Percentiles rank a stretch among this genome's conserved stretches.
phyloP scores from a whole-genome alignment of 768 basidiomycete genomes.

The Daedaleopsis sinensis region DNA sequence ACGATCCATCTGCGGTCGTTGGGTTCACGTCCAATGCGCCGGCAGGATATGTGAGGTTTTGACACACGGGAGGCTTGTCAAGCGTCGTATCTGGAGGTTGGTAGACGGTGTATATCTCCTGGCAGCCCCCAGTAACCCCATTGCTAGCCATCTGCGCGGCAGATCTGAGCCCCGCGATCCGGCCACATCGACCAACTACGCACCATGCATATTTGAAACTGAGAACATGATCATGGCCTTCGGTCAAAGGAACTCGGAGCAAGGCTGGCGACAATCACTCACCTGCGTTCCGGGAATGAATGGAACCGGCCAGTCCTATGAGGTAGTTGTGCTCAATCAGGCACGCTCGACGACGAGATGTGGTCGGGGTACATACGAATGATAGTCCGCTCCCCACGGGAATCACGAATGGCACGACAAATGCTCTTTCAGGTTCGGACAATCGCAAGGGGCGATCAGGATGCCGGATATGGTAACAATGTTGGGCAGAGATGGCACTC shows the following conservation, averaged over 20 bases:
- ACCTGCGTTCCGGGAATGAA: constrained; percentile 61
- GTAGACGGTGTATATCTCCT: constrained; percentile 59
- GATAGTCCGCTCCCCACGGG: constrained; percentile 47
- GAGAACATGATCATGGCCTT: background rate
- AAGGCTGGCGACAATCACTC: constrained; percentile 12
- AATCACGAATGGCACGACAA: constrained; percentile 54
- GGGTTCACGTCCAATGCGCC: constrained; percentile 49
- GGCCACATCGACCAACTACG: constrained; percentile 6
- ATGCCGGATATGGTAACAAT: background rate
- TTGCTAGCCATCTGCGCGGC: constrained; percentile 53
- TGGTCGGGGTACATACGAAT: constrained; percentile 44
- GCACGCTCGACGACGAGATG: background rate
- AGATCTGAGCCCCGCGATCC: background rate
- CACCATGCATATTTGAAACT: constrained; percentile 76
- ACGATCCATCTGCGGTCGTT: constrained; percentile 46
- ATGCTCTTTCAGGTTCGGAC: constrained; percentile 40
- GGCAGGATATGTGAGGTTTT: constrained; percentile 50
- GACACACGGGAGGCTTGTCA: constrained; percentile 44
- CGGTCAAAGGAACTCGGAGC: background rate
- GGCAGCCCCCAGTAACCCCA: constrained; percentile 64
- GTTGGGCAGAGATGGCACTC: constrained; percentile 26
- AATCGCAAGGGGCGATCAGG: background rate
- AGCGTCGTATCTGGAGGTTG: constrained; percentile 37
- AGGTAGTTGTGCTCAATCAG: background rate
- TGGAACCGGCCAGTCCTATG: constrained; percentile 60